These are phyloP conservation scores for Lentinus tigrinus DNA, from an alignment of 768 basidiomycete species.

Conservation along the genomic window DNA sequence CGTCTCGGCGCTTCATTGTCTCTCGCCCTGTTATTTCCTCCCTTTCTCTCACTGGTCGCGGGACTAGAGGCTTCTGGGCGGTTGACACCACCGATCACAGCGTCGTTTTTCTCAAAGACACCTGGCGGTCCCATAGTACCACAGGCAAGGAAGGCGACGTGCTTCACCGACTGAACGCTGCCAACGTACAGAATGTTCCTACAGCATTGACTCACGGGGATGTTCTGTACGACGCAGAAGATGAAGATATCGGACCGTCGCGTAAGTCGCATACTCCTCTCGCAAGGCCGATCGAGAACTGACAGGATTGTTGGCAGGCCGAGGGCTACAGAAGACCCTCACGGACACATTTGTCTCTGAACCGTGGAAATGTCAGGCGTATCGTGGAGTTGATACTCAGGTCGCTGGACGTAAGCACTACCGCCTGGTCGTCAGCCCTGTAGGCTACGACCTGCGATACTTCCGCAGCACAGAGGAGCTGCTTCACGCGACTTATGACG, in stretches of 20 bases:
- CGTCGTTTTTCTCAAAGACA: constrained; percentile 11
- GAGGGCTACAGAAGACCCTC: no score
- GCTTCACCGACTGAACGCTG: not conserved
- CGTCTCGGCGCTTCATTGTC: not conserved
- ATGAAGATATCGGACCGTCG: no score
- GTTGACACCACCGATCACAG: not conserved
- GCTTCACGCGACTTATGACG: not conserved
- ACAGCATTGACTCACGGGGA: constrained; percentile 1
- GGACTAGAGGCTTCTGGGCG: constrained; percentile 11
- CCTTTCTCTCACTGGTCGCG: not conserved
- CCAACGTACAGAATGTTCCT: not conserved
- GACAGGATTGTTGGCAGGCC: no score
- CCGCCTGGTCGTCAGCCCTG: not conserved
- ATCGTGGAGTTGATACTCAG: no score
- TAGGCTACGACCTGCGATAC: not conserved
- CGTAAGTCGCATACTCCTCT: no score
- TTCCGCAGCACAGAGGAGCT: constrained; percentile 5
- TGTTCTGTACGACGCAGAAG: no score
- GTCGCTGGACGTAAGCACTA: not conserved
- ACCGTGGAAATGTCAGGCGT: no score
- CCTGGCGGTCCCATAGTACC: not conserved
- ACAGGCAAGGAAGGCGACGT: not conserved
- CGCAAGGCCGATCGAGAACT: no score
- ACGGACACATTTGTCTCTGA: no score
- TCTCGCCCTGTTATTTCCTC: constrained; percentile 5